Evolutionary conservation across 2,329 filamentous ascomycete genomes (phyloP).

Genomic region (Colletotrichum paranaense): DNA sequence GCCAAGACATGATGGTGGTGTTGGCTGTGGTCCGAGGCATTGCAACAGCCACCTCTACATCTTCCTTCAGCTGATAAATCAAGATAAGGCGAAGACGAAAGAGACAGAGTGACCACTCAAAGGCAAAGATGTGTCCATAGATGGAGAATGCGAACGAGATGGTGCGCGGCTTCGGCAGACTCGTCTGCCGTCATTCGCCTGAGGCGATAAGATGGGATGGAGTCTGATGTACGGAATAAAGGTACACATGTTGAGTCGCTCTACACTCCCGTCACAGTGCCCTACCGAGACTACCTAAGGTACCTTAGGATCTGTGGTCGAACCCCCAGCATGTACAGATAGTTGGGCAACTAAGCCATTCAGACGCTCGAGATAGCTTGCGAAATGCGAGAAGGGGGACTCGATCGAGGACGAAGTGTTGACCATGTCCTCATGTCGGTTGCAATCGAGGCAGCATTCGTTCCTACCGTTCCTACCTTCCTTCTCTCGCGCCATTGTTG

Average conservation of each 20-base stretch:
- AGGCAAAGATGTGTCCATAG: neutral
- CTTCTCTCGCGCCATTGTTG: neutral
- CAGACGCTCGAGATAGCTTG: no score
- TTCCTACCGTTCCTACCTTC: neutral
- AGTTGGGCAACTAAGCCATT: neutral
- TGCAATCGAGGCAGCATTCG: neutral
- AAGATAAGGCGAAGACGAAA: conserved; percentile 19
- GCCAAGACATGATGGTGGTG: neutral
- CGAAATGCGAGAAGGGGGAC: neutral
- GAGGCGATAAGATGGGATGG: conserved; percentile 23
- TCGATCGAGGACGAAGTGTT: neutral
- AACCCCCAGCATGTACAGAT: neutral
- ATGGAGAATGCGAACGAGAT: neutral
- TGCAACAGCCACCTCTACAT: neutral
- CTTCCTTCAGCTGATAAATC: conserved; percentile 28
- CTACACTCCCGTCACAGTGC: neutral
- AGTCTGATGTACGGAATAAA: conserved; percentile 4
- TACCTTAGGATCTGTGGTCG: neutral
- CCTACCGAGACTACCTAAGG: no score
- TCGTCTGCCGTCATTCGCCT: conserved; percentile 7
- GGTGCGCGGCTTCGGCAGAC: conserved; percentile 18
- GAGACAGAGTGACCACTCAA: neutral
- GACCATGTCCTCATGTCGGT: neutral
- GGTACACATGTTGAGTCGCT: neutral
- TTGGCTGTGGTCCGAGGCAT: neutral